phyloP scores from a whole-genome alignment of 495 filamentous ascomycete species.

The Podospora pseudoanserina region DNA sequence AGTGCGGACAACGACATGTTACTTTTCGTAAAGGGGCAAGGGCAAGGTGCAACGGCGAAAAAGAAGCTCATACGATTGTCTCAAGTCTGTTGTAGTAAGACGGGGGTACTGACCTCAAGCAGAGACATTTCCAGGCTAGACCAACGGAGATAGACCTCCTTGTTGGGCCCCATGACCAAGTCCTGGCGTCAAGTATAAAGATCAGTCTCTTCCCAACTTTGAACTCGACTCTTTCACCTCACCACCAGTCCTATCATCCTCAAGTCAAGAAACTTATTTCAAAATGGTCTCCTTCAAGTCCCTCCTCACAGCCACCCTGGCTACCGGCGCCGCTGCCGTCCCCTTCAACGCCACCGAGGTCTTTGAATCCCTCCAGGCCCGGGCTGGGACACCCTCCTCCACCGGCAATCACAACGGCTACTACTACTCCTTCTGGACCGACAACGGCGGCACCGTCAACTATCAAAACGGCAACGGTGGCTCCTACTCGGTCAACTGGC shows the following conservation, averaged over 20 bases:
- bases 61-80: background rate
- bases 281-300: conserved; percentile 24
- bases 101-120: background rate
- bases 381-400: conserved; percentile 26
- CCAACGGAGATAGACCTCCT: background rate
- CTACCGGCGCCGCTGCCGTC: conserved; percentile 12
- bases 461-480: conserved; percentile 55
- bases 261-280: background rate
- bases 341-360: conserved; percentile 20
- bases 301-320: conserved; percentile 16
- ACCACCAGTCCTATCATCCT: background rate
- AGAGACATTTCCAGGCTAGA: background rate
- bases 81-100: background rate
- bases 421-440: conserved; percentile 62
- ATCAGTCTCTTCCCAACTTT: background rate
- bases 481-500: conserved; percentile 53
- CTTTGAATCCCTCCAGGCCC: conserved; percentile 33
- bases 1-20: background rate
- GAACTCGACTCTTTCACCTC: background rate
- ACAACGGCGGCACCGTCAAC: conserved; percentile 50
- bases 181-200: background rate
- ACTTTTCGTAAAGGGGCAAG: background rate
- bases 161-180: background rate
- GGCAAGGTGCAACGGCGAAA: background rate
- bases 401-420: conserved; percentile 54